Base-by-base conservation (phyloP, 257 asterid species). In the Solanum chilense region DNA sequence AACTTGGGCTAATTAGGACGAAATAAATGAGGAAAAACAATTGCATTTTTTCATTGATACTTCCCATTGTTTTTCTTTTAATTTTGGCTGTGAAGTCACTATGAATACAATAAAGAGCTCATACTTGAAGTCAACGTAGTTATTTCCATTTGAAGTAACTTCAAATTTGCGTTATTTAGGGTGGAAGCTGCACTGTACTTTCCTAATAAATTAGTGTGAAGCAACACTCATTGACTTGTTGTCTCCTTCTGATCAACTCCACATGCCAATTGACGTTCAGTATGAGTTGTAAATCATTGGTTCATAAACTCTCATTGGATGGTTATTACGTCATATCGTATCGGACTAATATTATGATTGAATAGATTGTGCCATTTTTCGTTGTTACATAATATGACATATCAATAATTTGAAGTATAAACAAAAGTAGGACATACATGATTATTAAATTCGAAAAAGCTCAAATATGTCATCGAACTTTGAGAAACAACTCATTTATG, bases 1-100 rank as follows among this genome's bases (percentile, higher is more conserved):
- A 90, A 52, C 86, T 90, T 4, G 89, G 64, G 45, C 29, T 42
- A 60, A 82, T 39, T 78, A 92, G 58, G 90, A 90, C 41, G 70
- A 89, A 35, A 25, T 86, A 42, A 44, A 82, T 81, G 70, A 68
- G 33, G 21, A n/a, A 47, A 12, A 29, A 82, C 69, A 42, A 42
- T 25, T n/a, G 23, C 7, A 42, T 42, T 76, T 42, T 42, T 33
- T 33, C 35, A 33, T 31, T 33, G 78, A 16, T 71, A 9, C 44
- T 16, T 70, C 3, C 15, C 42, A 0, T 70, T 15, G 3, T 7
- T 3, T 71, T 70, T 8, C 5, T 70, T 70, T 71, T 9, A 12
- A 6, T 71, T 2, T 2, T 31, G 78, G 7, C 3, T 16, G 45
- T 71, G 6, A 35, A 71, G 27, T 16, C 44, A 8, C 25, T 31